Evolutionary conservation across 805 yeast species (phyloP).

Genomic region (Lachancea quebecensis): DNA sequence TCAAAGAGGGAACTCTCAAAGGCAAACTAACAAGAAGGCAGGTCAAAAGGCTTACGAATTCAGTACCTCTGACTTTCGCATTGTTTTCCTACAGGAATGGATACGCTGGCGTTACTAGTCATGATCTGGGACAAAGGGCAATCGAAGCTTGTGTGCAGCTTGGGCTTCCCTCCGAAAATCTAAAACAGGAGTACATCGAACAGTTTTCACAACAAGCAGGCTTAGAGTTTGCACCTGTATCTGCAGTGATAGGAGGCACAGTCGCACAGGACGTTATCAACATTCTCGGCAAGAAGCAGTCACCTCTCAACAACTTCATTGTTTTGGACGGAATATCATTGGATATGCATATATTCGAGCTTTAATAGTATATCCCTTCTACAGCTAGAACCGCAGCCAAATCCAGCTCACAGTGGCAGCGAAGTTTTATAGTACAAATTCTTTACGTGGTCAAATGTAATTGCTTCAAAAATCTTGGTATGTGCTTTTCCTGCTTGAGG

Average conservation of each 20-base stretch:
- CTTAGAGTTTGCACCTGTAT: constrained; percentile 71
- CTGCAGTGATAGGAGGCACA: constrained; percentile 86
- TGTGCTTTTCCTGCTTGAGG: constrained; percentile 7
- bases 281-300: constrained; percentile 63
- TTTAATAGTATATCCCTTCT: constrained; percentile 8
- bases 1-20: constrained; percentile 34
- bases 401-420: not conserved
- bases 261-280: constrained; percentile 88
- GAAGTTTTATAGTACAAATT: not conserved
- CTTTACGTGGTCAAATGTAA: constrained; percentile 1
- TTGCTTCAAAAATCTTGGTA: constrained; percentile 4
- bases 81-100: constrained; percentile 40
- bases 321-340: constrained; percentile 65
- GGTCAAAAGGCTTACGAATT: constrained; percentile 22
- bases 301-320: constrained; percentile 76
- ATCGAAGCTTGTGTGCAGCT: constrained; percentile 32
- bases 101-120: constrained; percentile 16
- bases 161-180: constrained; percentile 41
- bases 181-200: constrained; percentile 34
- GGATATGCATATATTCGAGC: constrained; percentile 69
- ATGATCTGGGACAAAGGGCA: constrained; percentile 29
- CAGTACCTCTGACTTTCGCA: constrained; percentile 51
- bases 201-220: constrained; percentile 41
- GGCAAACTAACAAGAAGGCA: constrained; percentile 29
- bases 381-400: not conserved